These are phyloP conservation scores for Myotisia sp. DNA, from an alignment of 2,329 filamentous ascomycete genomes.

Conservation along the genomic window DNA sequence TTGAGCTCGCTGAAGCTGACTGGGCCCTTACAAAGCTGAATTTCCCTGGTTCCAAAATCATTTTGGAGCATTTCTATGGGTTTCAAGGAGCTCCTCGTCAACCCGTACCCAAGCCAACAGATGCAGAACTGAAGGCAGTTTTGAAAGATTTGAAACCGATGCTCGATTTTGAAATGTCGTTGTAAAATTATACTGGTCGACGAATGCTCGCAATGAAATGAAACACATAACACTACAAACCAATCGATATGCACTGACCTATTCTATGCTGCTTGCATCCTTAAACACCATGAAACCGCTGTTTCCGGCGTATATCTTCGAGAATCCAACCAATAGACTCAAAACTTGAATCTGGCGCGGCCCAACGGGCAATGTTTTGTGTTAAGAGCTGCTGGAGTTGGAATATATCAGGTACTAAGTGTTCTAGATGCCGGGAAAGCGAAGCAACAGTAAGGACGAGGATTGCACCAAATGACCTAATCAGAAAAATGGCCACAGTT, in stretches of 20 bases:
- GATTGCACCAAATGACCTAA: slow-evolving; percentile 20
- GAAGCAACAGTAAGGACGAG: slow-evolving; percentile 23
- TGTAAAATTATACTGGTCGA: no score
- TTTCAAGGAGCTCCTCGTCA: slow-evolving; percentile 50
- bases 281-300: no score
- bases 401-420: slow-evolving; percentile 21
- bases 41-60: slow-evolving; percentile 54
- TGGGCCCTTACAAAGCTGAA: slow-evolving; percentile 56
- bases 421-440: slow-evolving; percentile 15
- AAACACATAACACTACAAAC: no score
- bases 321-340: slow-evolving; percentile 5
- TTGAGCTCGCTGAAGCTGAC: slow-evolving; percentile 50
- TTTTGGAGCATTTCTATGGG: slow-evolving; percentile 45
- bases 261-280: no score
- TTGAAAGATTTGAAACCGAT: slow-evolving; percentile 70
- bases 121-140: slow-evolving; percentile 93
- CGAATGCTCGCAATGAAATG: no score
- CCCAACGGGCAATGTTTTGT: slow-evolving; percentile 4
- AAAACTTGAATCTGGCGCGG: slow-evolving; percentile 6
- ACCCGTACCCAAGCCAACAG: slow-evolving; percentile 33
- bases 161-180: slow-evolving; percentile 10
- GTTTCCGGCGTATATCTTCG: slow-evolving; percentile 5
- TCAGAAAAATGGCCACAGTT: no score
- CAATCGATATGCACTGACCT: no score
- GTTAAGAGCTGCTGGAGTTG: slow-evolving; percentile 9